Base-by-base conservation (phyloP, 2,329 filamentous ascomycete genomes). In the Cercospora sojina region DNA sequence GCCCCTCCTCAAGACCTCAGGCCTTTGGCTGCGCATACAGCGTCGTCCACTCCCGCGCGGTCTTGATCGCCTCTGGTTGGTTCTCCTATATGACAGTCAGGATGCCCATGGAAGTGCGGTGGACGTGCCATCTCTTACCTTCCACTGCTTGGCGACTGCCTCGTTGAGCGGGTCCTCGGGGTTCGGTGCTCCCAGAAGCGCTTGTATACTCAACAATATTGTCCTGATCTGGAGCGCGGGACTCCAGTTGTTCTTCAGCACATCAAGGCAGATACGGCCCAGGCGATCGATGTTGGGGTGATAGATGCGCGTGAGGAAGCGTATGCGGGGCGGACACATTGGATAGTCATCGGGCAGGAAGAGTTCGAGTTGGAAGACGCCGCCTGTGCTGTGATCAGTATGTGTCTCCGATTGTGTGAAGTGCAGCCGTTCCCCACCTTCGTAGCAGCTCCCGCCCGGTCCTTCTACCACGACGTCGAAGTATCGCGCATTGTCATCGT, bases 191-290 rank as follows among this genome's bases (percentile, higher is more conserved):
- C 95, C 95, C 13, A 99, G 88, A 25, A 99, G 86, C 59, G 95
- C 95, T 80, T 99, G 96, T 78, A 99, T 99, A 9, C 94, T 98
- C 63, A 99, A 88, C n/a, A 99, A 88, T 72, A 99, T 99, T 6
- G 95, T 99, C 70, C 95, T 90, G 78, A 99, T 99, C 81, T 99
- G 95, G 32, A 99, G 87, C 13, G 96, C 95, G 5, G 95, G 95
- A 23, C 94, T 98, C 95, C 95, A 99, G 85, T 99, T 99, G 79
- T 95, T 97, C 85, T 99, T 99, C 65, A 99, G 83, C 35, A 99
- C 95, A 78, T 99, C 95, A 59, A 99, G 83, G 78, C 96, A 99
- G 81, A 99, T 99, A 67, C 95, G 91, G 67, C 95, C 95, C 2
- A 99, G 88, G 81, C 96, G 96, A 79, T 99, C 95, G 74, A 99